phyloP scores from a whole-genome alignment of 371 early-diverging fungal species.

The Sanchytrium tribonematis region DNA sequence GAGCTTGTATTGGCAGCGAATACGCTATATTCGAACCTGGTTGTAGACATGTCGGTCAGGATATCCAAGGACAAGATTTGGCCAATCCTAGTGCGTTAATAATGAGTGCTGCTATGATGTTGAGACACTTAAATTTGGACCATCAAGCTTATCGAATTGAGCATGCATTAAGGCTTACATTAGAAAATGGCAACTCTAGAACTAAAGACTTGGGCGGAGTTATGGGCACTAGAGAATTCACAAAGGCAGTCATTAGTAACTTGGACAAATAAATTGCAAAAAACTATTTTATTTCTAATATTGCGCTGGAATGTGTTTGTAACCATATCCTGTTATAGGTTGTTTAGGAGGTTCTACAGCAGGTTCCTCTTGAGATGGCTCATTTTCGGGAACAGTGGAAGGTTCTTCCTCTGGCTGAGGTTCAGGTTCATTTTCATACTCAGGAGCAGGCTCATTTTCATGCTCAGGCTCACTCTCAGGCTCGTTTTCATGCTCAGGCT shows the following conservation, averaged over 20 bases:
- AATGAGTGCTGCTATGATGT: conserved; percentile 60
- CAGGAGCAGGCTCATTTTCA: too few species aligned
- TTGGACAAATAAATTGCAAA: too few species aligned
- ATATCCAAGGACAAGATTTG: conserved; percentile 57
- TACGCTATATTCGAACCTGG: conserved; percentile 86
- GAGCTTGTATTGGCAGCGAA: conserved; percentile 79
- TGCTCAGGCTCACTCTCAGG: too few species aligned
- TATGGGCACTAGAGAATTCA: conserved; percentile 62
- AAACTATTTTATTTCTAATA: too few species aligned
- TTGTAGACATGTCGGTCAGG: conserved; percentile 77
- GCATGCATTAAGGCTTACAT: conserved; percentile 26
- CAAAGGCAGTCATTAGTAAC: conserved; percentile 13
- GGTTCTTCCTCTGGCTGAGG: too few species aligned
- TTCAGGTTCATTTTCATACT: too few species aligned
- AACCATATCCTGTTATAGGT: too few species aligned
- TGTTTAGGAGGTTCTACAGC: too few species aligned
- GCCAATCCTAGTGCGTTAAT: conserved; percentile 81
- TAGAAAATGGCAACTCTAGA: conserved; percentile 6
- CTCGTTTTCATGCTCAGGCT: not conserved
- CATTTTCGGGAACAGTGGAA: too few species aligned
- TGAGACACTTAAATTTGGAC: conserved; percentile 60
- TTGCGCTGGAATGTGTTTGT: too few species aligned
- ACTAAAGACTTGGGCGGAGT: conserved; percentile 47
- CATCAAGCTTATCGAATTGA: conserved; percentile 53
- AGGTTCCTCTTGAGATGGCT: too few species aligned